Conservation (phyloP, 495 filamentous ascomycete genomes). For the Xylaria telfairii region DNA sequence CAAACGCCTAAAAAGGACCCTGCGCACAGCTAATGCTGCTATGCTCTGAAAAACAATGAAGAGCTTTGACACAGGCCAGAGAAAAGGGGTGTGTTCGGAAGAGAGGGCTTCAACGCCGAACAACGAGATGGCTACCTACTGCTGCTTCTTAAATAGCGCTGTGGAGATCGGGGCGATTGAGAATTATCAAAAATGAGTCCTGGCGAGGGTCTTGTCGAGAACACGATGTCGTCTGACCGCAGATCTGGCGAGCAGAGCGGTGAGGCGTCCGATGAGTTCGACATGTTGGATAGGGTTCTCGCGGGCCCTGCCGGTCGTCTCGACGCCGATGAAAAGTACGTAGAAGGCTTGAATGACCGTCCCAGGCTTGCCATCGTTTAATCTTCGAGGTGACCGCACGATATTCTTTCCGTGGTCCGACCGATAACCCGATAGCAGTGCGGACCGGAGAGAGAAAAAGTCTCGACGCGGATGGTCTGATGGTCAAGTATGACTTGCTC, state of each 20-base stretch:
- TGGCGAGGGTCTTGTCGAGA: conserved; percentile 39
- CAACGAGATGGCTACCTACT: conserved; percentile 29
- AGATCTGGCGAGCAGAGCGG: conserved; percentile 37
- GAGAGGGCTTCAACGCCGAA: not conserved
- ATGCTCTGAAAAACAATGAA: not conserved
- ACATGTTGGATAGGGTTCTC: conserved; percentile 36
- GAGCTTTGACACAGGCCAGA: not conserved
- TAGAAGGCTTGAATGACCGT: conserved; percentile 47
- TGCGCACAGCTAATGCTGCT: not conserved
- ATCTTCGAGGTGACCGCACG: not conserved
- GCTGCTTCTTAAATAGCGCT: conserved; percentile 26
- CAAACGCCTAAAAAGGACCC: not conserved
- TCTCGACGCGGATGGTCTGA: conserved; percentile 3
- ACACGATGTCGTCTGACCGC: conserved; percentile 37
- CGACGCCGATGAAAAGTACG: conserved; percentile 43
- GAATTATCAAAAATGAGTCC: conserved; percentile 28
- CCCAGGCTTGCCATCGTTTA: conserved; percentile 40
- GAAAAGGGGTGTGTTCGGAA: not conserved
- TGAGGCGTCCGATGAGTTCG: conserved; percentile 46
- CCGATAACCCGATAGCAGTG: not conserved
- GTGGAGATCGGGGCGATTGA: conserved; percentile 21
- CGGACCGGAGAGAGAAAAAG: not conserved
- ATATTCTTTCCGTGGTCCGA: not conserved
- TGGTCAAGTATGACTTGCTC: not conserved
- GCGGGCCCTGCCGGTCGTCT: conserved; percentile 39